Conservation (phyloP, 257 asterid species). For the Solanum virginianum region DNA sequence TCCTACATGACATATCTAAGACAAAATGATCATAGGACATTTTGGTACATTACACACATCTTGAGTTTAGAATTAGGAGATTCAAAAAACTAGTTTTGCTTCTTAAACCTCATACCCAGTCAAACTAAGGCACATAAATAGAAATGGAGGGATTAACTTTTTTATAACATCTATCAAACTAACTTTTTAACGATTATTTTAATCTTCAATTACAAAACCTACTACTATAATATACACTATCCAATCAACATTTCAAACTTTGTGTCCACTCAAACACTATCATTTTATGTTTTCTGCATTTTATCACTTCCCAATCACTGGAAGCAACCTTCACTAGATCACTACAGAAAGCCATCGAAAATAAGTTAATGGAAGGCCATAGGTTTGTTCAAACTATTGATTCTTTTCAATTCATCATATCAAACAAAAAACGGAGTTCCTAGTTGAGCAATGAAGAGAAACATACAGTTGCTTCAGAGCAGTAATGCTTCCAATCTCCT, state of each 20-base stretch:
- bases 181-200: background rate
- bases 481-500: conserved; percentile 74
- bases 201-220: background rate
- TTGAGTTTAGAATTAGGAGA: background rate
- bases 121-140: background rate
- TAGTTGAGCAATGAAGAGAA: background rate
- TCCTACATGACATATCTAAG: background rate
- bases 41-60: background rate
- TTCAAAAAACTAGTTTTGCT: background rate
- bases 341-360: background rate
- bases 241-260: background rate
- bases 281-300: background rate
- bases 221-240: background rate
- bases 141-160: background rate
- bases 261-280: background rate
- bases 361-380: background rate
- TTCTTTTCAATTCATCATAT: background rate
- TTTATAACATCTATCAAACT: background rate
- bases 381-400: background rate
- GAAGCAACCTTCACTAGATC: background rate
- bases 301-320: background rate
- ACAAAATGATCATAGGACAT: background rate
- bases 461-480: conserved; percentile 65
- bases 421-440: background rate
- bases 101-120: background rate